These are phyloP conservation scores for Emericellopsis cladophorae DNA, from an alignment of 2,329 filamentous ascomycete genomes.

Conservation along the genomic window DNA sequence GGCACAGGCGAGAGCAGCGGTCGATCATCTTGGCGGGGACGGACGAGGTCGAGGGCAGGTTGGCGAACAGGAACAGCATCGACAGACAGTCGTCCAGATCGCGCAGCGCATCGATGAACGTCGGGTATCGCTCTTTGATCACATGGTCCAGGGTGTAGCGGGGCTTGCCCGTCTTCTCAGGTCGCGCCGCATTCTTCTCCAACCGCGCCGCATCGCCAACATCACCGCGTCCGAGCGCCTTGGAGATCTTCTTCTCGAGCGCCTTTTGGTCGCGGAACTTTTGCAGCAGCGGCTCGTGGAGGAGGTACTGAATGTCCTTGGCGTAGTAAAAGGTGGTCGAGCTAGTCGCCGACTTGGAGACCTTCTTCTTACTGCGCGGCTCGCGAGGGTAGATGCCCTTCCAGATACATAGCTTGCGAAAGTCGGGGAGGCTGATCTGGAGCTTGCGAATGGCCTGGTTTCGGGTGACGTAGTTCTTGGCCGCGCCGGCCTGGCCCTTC, in stretches of 20 bases:
- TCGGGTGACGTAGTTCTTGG: constrained; percentile 96
- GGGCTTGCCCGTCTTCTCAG: constrained; percentile 84
- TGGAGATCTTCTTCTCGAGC: constrained; percentile 93
- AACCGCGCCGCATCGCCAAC: constrained; percentile 76
- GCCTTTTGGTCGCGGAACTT: constrained; percentile 97
- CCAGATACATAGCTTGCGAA: constrained; percentile 97
- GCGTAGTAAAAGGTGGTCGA: constrained; percentile 86
- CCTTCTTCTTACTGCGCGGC: constrained; percentile 94
- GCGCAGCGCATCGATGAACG: constrained; percentile 84
- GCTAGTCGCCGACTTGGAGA: constrained; percentile 75
- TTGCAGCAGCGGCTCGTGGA: constrained; percentile 85
- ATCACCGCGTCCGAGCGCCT: constrained; percentile 83
- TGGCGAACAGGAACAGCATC: constrained; percentile 95
- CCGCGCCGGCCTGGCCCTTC: constrained; percentile 83
- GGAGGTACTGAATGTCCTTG: constrained; percentile 96
- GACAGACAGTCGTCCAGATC: constrained; percentile 95
- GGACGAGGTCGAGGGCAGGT: constrained; percentile 77
- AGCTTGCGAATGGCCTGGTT: constrained; percentile 96
- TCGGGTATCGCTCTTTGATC: constrained; percentile 95
- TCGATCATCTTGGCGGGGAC: constrained; percentile 94
- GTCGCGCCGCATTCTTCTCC: constrained; percentile 72
- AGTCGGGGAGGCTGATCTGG: constrained; percentile 93
- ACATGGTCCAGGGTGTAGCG: constrained; percentile 91
- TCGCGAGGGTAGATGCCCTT: constrained; percentile 98
- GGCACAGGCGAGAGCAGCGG: constrained; percentile 80